These are phyloP conservation scores for Paradendryphiella salina DNA, from an alignment of 2,329 filamentous ascomycete species.

Conservation along the genomic window DNA sequence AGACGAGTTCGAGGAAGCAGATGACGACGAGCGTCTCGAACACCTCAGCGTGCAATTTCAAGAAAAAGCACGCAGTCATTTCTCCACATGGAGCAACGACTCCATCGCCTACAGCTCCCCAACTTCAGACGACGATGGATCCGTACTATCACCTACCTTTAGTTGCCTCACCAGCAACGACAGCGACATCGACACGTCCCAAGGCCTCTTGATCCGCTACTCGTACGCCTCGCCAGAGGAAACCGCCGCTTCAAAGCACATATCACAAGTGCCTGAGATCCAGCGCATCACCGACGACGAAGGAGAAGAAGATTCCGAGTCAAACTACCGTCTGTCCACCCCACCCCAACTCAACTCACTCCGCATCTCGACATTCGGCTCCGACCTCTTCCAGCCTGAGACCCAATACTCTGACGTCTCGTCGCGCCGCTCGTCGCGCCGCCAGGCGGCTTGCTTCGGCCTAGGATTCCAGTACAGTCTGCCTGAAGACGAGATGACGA, in stretches of 20 bases:
- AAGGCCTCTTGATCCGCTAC: slow-evolving; percentile 27
- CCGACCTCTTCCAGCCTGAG: slow-evolving; percentile 33
- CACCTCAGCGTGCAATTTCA: slow-evolving; percentile 16
- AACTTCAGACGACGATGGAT: slow-evolving; percentile 29
- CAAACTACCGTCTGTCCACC: slow-evolving; percentile 17
- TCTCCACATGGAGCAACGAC: slow-evolving; percentile 41
- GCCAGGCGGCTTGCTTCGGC: slow-evolving; percentile 41
- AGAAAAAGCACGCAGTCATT: slow-evolving; percentile 36
- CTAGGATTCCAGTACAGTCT: slow-evolving; percentile 43
- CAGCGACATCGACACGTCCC: slow-evolving; percentile 30
- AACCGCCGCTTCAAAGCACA: neutral
- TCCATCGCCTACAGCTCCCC: slow-evolving; percentile 31
- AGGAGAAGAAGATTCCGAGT: slow-evolving; percentile 12
- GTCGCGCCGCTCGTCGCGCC: slow-evolving; percentile 20
- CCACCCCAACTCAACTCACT: slow-evolving; percentile 32
- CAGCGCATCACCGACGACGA: slow-evolving; percentile 3
- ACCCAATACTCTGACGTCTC: slow-evolving; percentile 16
- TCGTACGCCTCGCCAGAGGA: slow-evolving; percentile 20
- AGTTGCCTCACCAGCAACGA: slow-evolving; percentile 40
- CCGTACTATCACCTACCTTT: slow-evolving; percentile 37
- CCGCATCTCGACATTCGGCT: slow-evolving; percentile 35
- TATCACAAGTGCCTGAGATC: slow-evolving; percentile 11
- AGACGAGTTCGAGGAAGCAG: slow-evolving; percentile 19
- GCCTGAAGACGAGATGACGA: slow-evolving; percentile 32
- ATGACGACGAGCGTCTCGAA: slow-evolving; percentile 18